phyloP scores from a whole-genome alignment of 768 basidiomycete species.

The Bullera alba region DNA sequence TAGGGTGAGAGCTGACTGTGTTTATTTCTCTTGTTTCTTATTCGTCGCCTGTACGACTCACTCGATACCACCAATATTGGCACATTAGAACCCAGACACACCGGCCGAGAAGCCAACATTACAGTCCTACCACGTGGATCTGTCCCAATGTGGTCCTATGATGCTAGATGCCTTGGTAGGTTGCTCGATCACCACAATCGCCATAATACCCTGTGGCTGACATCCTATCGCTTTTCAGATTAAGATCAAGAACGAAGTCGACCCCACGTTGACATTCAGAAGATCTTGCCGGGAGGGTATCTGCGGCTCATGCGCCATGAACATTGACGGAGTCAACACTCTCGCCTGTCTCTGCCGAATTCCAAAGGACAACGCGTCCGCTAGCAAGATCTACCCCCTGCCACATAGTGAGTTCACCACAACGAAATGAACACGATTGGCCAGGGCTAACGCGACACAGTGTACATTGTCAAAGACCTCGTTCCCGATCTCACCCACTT shows the following conservation, averaged over 20 bases:
- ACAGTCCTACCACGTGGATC: constrained; percentile 83
- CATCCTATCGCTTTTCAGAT: constrained; percentile 49
- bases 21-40: too few relatives aligned
- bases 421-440: background rate
- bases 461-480: constrained; percentile 98
- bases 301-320: constrained; percentile 98
- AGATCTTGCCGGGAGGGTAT: constrained; percentile 56
- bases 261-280: constrained; percentile 94
- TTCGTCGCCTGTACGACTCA: too few relatives aligned
- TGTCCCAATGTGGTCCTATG: constrained; percentile 95
- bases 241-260: constrained; percentile 98
- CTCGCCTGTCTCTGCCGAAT: constrained; percentile 95
- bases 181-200: too few relatives aligned
- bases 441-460: constrained; percentile 47
- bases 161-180: constrained; percentile 49
- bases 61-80: too few relatives aligned
- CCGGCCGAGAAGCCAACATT: constrained; percentile 83
- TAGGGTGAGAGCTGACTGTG: background rate
- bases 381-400: constrained; percentile 88
- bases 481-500: constrained; percentile 57
- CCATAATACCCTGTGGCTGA: too few relatives aligned
- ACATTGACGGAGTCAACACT: constrained; percentile 92
- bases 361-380: constrained; percentile 63
- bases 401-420: constrained; percentile 72
- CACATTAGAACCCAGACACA: constrained; percentile 77